Evolutionary conservation across 2,329 filamentous ascomycete genomes (phyloP), one percentile per base, ranked within the genome.

Genomic region (Trichoderma oligosporum): DNA sequence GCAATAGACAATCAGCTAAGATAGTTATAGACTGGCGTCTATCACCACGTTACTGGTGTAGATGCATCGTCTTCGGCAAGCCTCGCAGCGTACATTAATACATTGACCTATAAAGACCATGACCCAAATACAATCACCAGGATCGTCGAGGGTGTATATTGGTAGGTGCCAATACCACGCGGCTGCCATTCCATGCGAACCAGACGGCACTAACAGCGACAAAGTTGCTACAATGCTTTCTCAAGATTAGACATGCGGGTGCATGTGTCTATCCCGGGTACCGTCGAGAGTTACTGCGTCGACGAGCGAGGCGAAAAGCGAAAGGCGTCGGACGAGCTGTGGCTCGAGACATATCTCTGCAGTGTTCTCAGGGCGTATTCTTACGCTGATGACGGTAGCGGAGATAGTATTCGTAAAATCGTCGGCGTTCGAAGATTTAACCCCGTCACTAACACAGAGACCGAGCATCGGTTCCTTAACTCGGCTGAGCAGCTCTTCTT

Each of bases 231-330:
- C 81, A 99, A 99, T 89, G 94, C 94, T 63, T 97, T 99, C 73
- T 97, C 94, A 4, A 85, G 95, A 62, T 82, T 97, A 53, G 94
- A 99, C 69, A 99, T 99, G 94, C 91, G 94, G 60, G 93, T 99
- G 11, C 92, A 97, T 69, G 93, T 99, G 59, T 93, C 92, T 63
- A 97, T 99, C 62, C 94, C 94, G 16, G 94, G 94, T 60, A 94
- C 89, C 8, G 91, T 99, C 52, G 93, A 99, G 72, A 95, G 91
- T 74, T 97, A 97, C 72, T 97, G 93, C 72, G 89, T 99, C 58
- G 93, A 99, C 72, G 94, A 99, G 75, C 86, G 92, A 67, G 94
- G 94, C 63, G 93, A 97, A 71, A 96, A 96, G 77, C 85, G 91
- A 63, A 89, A 94, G 64, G 90, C 93, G 12, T 93, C 92, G 0